Percentiles rank a stretch among this genome's conserved stretches.
These are phyloP conservation scores for Suillus spraguei DNA, from an alignment of 768 basidiomycete species.

Conservation along the genomic window DNA sequence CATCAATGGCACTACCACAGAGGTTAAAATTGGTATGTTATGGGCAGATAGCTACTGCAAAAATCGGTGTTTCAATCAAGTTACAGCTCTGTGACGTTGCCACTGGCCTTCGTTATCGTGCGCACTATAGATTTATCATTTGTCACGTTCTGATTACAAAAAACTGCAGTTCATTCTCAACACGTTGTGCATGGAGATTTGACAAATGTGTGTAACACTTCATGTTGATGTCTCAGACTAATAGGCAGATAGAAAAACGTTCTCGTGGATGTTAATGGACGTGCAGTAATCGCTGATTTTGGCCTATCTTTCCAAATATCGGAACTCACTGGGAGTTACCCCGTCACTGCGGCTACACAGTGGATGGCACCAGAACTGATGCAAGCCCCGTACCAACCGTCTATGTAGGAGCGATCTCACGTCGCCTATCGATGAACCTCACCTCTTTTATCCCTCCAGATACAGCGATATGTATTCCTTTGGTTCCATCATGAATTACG, in stretches of 20 bases:
- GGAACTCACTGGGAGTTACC: neutral
- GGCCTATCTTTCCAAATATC: slow-evolving; percentile 3
- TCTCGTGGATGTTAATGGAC: slow-evolving; percentile 1
- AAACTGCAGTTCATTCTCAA: neutral
- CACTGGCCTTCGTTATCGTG: slow-evolving; percentile 7
- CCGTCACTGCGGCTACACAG: neutral
- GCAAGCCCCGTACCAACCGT: neutral
- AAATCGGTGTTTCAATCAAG: neutral
- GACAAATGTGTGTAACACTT: neutral
- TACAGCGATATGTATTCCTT: slow-evolving; percentile 7
- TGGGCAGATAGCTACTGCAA: neutral
- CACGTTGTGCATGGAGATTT: neutral
- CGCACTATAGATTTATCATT: neutral
- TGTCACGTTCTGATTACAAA: neutral
- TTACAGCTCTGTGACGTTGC: neutral
- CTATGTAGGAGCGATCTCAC: neutral
- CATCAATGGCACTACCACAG: neutral
- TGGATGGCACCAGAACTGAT: slow-evolving; percentile 5
- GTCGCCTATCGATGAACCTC: neutral
- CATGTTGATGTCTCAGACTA: neutral
- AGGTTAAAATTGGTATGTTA: neutral
- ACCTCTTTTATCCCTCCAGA: neutral
- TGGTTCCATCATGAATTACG: slow-evolving; percentile 6
- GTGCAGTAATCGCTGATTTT: slow-evolving; percentile 3
- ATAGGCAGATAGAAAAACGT: neutral